Evolutionary conservation across 192 early-diverging fungal species (phyloP).

Genomic region (Rhizophlyctis rosea): DNA sequence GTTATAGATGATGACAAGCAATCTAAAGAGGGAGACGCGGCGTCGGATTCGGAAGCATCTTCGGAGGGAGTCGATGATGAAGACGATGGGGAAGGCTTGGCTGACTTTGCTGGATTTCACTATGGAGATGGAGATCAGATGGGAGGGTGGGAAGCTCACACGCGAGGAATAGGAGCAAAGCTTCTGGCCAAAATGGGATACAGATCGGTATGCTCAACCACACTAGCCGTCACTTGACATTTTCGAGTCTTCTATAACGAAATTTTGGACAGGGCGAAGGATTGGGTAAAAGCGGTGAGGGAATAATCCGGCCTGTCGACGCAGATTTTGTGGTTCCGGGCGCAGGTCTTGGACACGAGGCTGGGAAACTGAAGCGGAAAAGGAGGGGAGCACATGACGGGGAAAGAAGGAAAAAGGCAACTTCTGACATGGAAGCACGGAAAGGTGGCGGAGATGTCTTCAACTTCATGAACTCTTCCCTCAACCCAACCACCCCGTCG

Average conservation of each 20-base stretch:
- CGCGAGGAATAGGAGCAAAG: slow-evolving; percentile 24
- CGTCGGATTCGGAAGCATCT: neutral
- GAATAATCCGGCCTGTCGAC: slow-evolving; percentile 15
- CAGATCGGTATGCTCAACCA: slow-evolving; percentile 7
- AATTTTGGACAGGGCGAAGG: slow-evolving; percentile 13
- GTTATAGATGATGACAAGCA: neutral
- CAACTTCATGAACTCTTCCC: slow-evolving; percentile 9
- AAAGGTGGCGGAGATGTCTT: no score
- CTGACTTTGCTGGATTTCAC: slow-evolving; percentile 7
- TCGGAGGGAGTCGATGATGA: neutral
- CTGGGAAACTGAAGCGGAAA: slow-evolving; percentile 6
- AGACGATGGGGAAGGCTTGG: slow-evolving; percentile 8
- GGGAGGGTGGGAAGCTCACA: slow-evolving; percentile 31
- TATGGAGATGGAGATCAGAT: slow-evolving; percentile 23
- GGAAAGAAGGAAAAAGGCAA: neutral
- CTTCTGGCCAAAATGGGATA: slow-evolving; percentile 35
- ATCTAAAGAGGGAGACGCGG: neutral
- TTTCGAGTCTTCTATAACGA: no score
- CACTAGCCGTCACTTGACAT: no score
- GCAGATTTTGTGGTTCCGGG: slow-evolving; percentile 7
- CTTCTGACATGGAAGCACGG: no score
- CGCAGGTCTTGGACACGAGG: slow-evolving; percentile 11
- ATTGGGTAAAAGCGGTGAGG: slow-evolving; percentile 13
- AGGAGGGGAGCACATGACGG: neutral
- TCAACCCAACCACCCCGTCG: no score